These are phyloP conservation scores for Hypoxylon lenormandii DNA, from an alignment of 495 filamentous ascomycete species.

Conservation along the genomic window DNA sequence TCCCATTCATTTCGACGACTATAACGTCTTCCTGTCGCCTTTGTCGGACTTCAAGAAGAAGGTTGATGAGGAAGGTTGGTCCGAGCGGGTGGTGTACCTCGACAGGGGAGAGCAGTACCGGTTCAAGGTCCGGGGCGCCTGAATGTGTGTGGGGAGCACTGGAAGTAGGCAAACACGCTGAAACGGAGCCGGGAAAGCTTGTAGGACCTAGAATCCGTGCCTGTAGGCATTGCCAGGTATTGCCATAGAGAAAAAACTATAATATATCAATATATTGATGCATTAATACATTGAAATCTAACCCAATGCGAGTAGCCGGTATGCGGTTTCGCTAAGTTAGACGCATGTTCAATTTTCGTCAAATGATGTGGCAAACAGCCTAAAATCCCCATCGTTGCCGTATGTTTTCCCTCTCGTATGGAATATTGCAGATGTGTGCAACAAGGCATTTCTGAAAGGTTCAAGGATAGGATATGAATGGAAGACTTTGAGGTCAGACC, in stretches of 20 bases:
- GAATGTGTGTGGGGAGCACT: slow-evolving; percentile 4
- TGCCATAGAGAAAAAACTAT: too few species aligned
- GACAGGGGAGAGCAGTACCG: slow-evolving; percentile 70
- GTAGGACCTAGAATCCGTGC: slow-evolving; percentile 9
- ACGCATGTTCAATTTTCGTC: slow-evolving; percentile 24
- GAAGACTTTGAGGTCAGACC: too few species aligned
- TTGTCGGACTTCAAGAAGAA: slow-evolving; percentile 71
- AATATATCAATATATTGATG: too few species aligned
- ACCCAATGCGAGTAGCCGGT: too few species aligned
- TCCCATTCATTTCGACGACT: slow-evolving; percentile 79
- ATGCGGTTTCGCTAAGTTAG: not conserved
- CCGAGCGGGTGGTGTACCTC: slow-evolving; percentile 69
- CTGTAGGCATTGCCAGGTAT: too few species aligned
- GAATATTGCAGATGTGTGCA: too few species aligned
- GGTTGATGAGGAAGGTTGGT: slow-evolving; percentile 64
- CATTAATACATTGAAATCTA: too few species aligned
- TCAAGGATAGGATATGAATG: too few species aligned
- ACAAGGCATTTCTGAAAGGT: too few species aligned
- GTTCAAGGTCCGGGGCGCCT: slow-evolving; percentile 62
- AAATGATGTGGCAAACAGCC: slow-evolving; percentile 34
- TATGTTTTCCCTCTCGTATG: too few species aligned
- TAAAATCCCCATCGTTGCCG: slow-evolving; percentile 18
- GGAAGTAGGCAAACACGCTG: too few species aligned
- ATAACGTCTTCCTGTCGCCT: slow-evolving; percentile 70
- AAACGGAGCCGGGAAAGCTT: slow-evolving; percentile 8